These are phyloP conservation scores for Plasmodium fragile DNA, from an alignment of 169 alveolate species.

Conservation along the genomic window DNA sequence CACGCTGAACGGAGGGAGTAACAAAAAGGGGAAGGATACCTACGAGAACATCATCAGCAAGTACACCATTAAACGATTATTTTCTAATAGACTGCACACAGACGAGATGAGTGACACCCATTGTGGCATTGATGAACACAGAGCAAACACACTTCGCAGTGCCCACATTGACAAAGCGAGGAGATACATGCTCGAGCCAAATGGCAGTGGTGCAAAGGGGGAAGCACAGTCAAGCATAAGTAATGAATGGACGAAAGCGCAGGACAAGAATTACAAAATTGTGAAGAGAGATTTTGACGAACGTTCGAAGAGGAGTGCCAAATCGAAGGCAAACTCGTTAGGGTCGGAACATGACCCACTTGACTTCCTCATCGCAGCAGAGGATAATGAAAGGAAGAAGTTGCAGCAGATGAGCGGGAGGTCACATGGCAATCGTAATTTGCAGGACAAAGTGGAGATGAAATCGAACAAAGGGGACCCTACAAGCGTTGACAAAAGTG, in stretches of 20 bases:
- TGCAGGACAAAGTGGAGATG: neutral
- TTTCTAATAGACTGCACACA: conserved; percentile 8
- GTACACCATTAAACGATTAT: conserved; percentile 10
- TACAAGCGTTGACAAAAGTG: neutral
- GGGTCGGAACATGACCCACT: neutral
- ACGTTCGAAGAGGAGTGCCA: neutral
- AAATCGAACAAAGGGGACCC: neutral
- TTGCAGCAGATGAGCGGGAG: neutral
- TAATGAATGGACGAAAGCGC: neutral
- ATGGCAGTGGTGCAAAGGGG: neutral
- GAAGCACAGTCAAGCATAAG: neutral
- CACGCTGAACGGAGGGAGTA: neutral
- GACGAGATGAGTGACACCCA: conserved; percentile 1
- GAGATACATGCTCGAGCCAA: neutral
- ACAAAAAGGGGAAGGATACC: neutral
- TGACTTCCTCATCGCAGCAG: neutral
- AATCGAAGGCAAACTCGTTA: conserved; percentile 8
- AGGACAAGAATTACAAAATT: neutral
- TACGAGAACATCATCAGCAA: conserved; percentile 13
- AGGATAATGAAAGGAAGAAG: neutral
- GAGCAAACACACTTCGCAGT: neutral
- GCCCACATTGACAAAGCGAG: neutral
- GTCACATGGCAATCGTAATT: neutral
- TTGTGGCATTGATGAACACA: neutral
- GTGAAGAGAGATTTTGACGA: conserved; percentile 21